Evolutionary conservation across 2,329 filamentous ascomycete species (phyloP).

Genomic region (Fusarium ambrosium): DNA sequence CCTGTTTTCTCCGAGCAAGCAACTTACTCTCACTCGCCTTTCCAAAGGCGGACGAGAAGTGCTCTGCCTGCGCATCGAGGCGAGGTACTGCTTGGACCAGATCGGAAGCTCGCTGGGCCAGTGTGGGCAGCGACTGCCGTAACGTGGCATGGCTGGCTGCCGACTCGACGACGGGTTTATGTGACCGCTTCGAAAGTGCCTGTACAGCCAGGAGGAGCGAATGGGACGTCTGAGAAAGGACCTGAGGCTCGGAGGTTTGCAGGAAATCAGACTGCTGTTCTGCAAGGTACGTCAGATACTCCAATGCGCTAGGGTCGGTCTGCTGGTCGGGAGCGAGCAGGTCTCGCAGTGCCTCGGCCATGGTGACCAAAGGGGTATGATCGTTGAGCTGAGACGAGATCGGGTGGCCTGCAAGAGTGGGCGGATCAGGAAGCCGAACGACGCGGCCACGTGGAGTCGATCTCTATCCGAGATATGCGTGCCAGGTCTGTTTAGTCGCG

Average conservation of each 20-base stretch:
- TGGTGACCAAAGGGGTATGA: slow-evolving; percentile 29
- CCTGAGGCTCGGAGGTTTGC: slow-evolving; percentile 80
- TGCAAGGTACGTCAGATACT: slow-evolving; percentile 83
- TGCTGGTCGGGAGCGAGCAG: slow-evolving; percentile 50
- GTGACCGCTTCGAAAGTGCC: slow-evolving; percentile 87
- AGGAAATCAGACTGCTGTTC: slow-evolving; percentile 82
- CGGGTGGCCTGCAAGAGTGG: slow-evolving; percentile 5
- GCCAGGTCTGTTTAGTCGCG: slow-evolving; percentile 6
- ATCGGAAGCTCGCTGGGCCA: slow-evolving; percentile 75
- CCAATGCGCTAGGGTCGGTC: slow-evolving; percentile 67
- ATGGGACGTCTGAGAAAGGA: slow-evolving; percentile 84
- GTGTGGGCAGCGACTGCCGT: slow-evolving; percentile 75
- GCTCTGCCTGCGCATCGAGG: slow-evolving; percentile 82
- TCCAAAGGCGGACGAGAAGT: slow-evolving; percentile 87
- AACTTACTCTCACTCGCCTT: slow-evolving; percentile 78
- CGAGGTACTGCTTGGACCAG: slow-evolving; percentile 80
- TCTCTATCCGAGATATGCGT: not conserved
- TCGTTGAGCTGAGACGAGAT: slow-evolving; percentile 3
- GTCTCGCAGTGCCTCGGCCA: slow-evolving; percentile 56
- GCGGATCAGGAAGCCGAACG: not conserved
- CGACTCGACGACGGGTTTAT: slow-evolving; percentile 86
- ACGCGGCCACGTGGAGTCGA: not conserved
- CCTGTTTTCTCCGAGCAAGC: slow-evolving; percentile 80
- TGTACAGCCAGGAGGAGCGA: slow-evolving; percentile 87
- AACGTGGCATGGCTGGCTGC: slow-evolving; percentile 83